Evolutionary conservation across 2,329 filamentous ascomycete genomes (phyloP).

Genomic region (Verticillium nubilum): DNA sequence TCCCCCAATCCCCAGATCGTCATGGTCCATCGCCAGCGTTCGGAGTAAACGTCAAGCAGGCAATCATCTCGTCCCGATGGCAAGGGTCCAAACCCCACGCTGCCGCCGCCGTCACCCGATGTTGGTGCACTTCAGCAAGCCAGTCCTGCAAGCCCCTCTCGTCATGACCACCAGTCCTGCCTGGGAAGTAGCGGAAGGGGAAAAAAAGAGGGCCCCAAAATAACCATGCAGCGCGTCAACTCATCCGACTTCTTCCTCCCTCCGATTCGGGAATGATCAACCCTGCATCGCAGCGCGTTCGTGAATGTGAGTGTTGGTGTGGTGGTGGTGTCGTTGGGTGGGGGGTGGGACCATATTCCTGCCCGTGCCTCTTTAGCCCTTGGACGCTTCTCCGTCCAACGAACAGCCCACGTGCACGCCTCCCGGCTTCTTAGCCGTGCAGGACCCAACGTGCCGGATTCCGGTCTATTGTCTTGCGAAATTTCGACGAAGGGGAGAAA

Average conservation of each 20-base stretch:
- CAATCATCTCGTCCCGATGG: not conserved
- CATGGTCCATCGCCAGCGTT: not conserved
- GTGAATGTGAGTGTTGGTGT: not conserved
- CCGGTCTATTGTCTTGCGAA: not conserved
- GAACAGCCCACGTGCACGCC: not conserved
- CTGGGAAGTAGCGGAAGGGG: not conserved
- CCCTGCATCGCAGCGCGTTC: not conserved
- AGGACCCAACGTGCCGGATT: not conserved
- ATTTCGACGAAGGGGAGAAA: not conserved
- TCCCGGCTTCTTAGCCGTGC: not conserved
- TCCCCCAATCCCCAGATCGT: not conserved
- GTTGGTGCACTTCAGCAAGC: not conserved
- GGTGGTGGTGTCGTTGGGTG: not conserved
- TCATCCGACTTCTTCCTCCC: not conserved
- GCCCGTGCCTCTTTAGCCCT: not conserved
- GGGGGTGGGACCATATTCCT: not conserved
- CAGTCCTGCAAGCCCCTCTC: not conserved
- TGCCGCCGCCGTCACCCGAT: not conserved
- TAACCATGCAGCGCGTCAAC: not conserved
- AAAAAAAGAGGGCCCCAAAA: not conserved
- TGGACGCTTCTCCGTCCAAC: not conserved
- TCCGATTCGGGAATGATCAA: not conserved
- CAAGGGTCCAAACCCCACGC: not conserved
- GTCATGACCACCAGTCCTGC: not conserved
- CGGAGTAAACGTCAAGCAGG: not conserved